A percentile compares a stretch with the other conserved stretches of the same genome.
Evolutionary conservation across 768 basidiomycete genomes (phyloP).

Genomic region (Filobasidium floriforme): DNA sequence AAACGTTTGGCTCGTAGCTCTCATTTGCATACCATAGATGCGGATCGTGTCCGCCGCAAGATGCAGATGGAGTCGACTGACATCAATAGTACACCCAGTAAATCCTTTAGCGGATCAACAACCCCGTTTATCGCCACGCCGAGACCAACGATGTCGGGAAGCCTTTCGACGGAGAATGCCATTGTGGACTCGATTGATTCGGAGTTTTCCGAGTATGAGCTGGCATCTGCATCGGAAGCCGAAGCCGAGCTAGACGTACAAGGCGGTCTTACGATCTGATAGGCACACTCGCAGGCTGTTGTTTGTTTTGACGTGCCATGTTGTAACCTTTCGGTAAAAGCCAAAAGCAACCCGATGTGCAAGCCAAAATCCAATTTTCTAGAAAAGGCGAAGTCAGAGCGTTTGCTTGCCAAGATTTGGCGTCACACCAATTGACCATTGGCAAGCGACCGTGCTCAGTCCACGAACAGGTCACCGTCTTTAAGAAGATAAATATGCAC

Average conservation of each 20-base stretch:
- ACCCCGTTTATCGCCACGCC: not conserved
- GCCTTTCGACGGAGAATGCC: not conserved
- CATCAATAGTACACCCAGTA: not conserved
- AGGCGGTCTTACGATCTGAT: not conserved
- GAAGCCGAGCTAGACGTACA: slow-evolving; percentile 1
- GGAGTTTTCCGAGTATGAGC: not conserved
- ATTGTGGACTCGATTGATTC: not conserved
- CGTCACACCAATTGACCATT: too few relatives aligned
- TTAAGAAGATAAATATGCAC: too few relatives aligned
- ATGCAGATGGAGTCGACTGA: not conserved
- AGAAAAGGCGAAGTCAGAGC: too few relatives aligned
- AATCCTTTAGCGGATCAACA: not conserved
- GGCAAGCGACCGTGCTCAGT: too few relatives aligned
- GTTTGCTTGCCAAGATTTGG: too few relatives aligned
- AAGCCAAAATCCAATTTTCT: too few relatives aligned
- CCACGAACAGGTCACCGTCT: too few relatives aligned
- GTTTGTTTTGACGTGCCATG: too few relatives aligned
- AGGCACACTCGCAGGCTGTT: too few relatives aligned
- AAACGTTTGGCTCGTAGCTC: slow-evolving; percentile 31
- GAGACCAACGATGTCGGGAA: not conserved
- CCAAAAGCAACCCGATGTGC: too few relatives aligned
- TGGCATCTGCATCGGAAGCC: slow-evolving; percentile 7
- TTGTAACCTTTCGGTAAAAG: too few relatives aligned
- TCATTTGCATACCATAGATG: slow-evolving; percentile 40
- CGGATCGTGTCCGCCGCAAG: slow-evolving; percentile 13